Evolutionary conservation across 495 filamentous ascomycete genomes (phyloP), one percentile per base, ranked within the genome.

Genomic region (Neohortaea acidophila): DNA sequence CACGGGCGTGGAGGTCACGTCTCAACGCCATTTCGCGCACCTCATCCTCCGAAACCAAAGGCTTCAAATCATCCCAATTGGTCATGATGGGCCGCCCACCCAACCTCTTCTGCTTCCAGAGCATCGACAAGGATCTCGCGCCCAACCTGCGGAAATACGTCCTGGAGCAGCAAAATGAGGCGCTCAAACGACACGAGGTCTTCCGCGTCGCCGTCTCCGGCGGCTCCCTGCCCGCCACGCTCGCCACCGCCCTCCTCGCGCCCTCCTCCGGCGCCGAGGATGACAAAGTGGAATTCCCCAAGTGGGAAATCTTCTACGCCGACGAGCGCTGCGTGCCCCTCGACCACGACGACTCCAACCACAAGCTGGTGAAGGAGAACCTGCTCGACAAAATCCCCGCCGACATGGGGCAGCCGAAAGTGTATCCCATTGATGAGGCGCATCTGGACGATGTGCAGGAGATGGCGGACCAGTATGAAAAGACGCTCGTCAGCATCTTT

Each of bases 231-330:
- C 89, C 89, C 17, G 72, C 77, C 39, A 81, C 78, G 19, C 81
- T 97, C 17, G 84, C 84, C 14, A 69, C 69, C 44, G 81, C 84
- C 2, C 75, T 97, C 8, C 72, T 96, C 3, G 57, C 75, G 0
- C 59, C 66, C 0, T 59, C 72, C 13, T 62, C 69, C 41, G 72
- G 68, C 24, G 55, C 57, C 23, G 56, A 62, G 9, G 75, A 77
- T 19, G 76, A 83, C 43, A 65, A 61, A 6, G 59, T 84, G 39
- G 64, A 76, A 47, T 94, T 87, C 66, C 64, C 66, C 53, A 84
- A 81, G 54, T 97, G 89, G 89, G 79, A 96, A 49, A 80, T 97
- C 55, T 97, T 94, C 70, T 96, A 94, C 61, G 87, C 87, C 46
- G 89, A 97, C 51, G 89, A 97, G 69, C 82, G 89, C 48, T 79